A percentile compares a stretch with the other conserved stretches of the same genome.
These are phyloP conservation scores for Sugiyamaella smithiae DNA, from an alignment of 805 yeast genomes.

Conservation along the genomic window DNA sequence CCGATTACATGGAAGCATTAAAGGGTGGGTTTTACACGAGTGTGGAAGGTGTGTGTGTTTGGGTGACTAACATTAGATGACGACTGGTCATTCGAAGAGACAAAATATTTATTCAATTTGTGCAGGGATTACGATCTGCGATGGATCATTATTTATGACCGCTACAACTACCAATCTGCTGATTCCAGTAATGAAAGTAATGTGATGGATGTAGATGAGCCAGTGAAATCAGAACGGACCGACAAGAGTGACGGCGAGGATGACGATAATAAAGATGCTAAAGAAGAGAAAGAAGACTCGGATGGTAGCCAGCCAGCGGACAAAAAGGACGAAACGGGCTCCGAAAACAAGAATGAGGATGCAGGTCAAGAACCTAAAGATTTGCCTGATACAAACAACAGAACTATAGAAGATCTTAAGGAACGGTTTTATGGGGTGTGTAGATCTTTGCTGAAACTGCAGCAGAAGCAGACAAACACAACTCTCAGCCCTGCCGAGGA, in stretches of 20 bases:
- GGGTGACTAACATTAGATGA: slow-evolving; percentile 30
- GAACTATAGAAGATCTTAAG: slow-evolving; percentile 76
- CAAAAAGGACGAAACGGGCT: slow-evolving; percentile 8
- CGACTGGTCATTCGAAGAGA: slow-evolving; percentile 75
- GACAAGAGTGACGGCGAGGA: slow-evolving; percentile 6
- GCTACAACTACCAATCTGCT: slow-evolving; percentile 42
- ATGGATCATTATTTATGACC: slow-evolving; percentile 66
- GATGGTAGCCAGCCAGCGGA: not conserved
- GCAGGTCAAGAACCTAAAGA: slow-evolving; percentile 4
- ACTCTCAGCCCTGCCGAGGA: slow-evolving; percentile 41
- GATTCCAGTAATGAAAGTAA: slow-evolving; percentile 7
- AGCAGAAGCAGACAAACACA: slow-evolving; percentile 38
- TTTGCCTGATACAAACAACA: slow-evolving; percentile 14
- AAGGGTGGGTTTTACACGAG: slow-evolving; percentile 20
- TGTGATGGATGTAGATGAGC: slow-evolving; percentile 5
- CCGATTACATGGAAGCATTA: slow-evolving; percentile 49
- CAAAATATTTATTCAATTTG: slow-evolving; percentile 70
- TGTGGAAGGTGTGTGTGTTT: no score
- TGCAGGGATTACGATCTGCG: slow-evolving; percentile 54
- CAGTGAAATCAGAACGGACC: not conserved
- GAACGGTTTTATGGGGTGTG: slow-evolving; percentile 74
- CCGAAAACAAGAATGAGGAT: not conserved
- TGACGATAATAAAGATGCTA: not conserved
- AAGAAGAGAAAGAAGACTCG: slow-evolving; percentile 1
- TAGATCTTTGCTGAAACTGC: slow-evolving; percentile 49